These are phyloP conservation scores for Elongisporangium prolatum DNA, from an alignment of 352 stramenopile genomes.

Conservation along the genomic window DNA sequence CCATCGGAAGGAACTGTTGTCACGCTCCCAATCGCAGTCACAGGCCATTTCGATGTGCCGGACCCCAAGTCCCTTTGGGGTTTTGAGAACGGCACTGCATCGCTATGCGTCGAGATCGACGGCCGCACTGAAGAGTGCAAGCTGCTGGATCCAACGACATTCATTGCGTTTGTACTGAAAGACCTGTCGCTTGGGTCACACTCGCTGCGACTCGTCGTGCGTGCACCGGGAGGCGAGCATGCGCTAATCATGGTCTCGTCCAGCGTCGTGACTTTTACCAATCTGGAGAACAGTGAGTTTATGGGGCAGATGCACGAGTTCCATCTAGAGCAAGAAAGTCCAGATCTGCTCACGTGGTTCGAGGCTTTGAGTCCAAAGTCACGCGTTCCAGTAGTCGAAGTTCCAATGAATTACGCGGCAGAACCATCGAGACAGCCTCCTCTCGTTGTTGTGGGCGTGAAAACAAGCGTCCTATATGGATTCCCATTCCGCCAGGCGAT, in stretches of 20 bases:
- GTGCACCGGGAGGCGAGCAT: neutral
- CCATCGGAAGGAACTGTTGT: neutral
- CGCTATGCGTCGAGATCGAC: neutral
- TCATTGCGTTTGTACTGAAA: neutral
- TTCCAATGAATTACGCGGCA: neutral
- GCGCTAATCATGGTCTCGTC: neutral
- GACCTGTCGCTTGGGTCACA: neutral
- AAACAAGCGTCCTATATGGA: conserved; percentile 28
- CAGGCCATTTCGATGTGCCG: neutral
- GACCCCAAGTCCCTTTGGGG: neutral
- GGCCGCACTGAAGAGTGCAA: neutral
- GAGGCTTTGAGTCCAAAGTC: neutral
- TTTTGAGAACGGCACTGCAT: neutral
- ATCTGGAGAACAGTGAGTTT: neutral
- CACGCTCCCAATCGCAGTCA: neutral
- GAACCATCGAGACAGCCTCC: neutral
- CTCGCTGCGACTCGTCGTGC: neutral
- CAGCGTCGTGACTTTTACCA: neutral
- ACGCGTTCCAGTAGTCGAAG: neutral
- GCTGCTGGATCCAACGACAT: neutral
- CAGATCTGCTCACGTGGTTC: conserved; percentile 9
- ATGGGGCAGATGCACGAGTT: neutral
- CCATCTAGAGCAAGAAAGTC: neutral
- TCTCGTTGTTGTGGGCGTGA: conserved; percentile 43
- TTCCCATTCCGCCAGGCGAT: conserved; percentile 27